Evolutionary conservation across 768 basidiomycete genomes (phyloP).

Genomic region (Lactarius indigo): DNA sequence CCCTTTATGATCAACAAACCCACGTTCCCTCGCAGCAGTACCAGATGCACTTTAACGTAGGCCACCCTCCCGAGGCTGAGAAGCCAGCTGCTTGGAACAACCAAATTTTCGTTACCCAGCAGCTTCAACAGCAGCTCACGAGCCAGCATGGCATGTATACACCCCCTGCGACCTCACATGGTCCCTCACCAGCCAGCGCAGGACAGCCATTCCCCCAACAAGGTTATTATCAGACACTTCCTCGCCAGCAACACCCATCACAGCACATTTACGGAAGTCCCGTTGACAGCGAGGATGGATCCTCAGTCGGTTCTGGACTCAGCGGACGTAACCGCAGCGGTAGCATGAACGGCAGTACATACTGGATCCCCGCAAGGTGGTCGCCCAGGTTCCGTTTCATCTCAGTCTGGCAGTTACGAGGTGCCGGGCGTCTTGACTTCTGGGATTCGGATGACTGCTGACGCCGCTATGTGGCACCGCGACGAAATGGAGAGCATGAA

Average conservation of each 20-base stretch:
- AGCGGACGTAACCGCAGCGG: constrained; percentile 35
- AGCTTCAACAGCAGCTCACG: constrained; percentile 22
- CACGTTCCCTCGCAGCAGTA: constrained; percentile 33
- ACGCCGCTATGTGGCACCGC: constrained; percentile 29
- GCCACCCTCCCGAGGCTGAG: constrained; percentile 26
- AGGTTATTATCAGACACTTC: constrained; percentile 28
- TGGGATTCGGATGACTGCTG: constrained; percentile 28
- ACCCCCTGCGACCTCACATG: constrained; percentile 21
- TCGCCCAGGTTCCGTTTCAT: constrained; percentile 24
- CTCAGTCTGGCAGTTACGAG: constrained; percentile 36
- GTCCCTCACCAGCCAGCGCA: constrained; percentile 19
- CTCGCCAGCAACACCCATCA: constrained; percentile 32
- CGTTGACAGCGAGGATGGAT: constrained; percentile 38
- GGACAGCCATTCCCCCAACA: constrained; percentile 27
- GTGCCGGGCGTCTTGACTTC: constrained; percentile 30
- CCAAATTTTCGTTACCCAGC: constrained; percentile 22
- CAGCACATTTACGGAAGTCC: constrained; percentile 32
- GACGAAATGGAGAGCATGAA: constrained; percentile 34
- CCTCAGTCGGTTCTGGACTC: constrained; percentile 37
- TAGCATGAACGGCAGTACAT: constrained; percentile 37
- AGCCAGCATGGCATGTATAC: constrained; percentile 18
- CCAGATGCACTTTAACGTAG: constrained; percentile 24
- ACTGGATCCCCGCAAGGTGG: constrained; percentile 33
- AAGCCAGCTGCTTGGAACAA: constrained; percentile 33
- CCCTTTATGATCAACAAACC: constrained; percentile 40